These are phyloP conservation scores for Coemansia sp. DNA, from an alignment of 192 early-diverging fungal species.

Conservation along the genomic window DNA sequence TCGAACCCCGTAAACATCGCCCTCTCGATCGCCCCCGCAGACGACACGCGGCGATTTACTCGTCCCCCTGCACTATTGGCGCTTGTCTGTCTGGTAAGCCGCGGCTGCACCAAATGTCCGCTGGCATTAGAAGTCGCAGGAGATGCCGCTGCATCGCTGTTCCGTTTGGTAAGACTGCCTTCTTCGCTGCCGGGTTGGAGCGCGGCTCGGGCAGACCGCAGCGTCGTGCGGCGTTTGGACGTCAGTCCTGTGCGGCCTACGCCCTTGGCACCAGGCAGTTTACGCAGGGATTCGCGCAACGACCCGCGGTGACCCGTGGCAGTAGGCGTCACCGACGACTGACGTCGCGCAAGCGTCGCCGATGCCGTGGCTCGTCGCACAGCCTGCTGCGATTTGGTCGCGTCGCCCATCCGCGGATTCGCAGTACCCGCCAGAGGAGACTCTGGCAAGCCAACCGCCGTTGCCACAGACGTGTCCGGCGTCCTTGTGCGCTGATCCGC, in stretches of 20 bases:
- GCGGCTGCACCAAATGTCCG: no score
- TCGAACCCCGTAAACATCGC: conserved; percentile 24
- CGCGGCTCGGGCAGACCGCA: not conserved
- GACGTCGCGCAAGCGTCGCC: not conserved
- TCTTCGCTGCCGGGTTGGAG: not conserved
- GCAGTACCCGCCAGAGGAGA: no score
- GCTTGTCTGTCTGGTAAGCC: not conserved
- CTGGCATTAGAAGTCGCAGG: no score
- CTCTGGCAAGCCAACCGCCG: no score
- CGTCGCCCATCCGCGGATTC: not conserved
- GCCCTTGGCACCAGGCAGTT: conserved; percentile 30
- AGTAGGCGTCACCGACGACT: conserved; percentile 7
- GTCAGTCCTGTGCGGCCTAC: conserved; percentile 26
- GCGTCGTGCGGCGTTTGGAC: conserved; percentile 9
- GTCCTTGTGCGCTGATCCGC: not conserved
- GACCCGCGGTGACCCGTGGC: conserved; percentile 17
- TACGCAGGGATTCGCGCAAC: conserved; percentile 29
- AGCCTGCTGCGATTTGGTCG: no score
- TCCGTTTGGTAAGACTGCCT: not conserved
- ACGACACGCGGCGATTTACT: no score
- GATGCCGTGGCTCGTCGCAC: not conserved
- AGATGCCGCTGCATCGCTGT: not conserved
- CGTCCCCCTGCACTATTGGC: not conserved
- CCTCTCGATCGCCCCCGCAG: not conserved
- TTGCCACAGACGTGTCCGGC: not conserved